Conservation (phyloP, 2,329 filamentous ascomycete species). For the Calonectria ilicicola region DNA sequence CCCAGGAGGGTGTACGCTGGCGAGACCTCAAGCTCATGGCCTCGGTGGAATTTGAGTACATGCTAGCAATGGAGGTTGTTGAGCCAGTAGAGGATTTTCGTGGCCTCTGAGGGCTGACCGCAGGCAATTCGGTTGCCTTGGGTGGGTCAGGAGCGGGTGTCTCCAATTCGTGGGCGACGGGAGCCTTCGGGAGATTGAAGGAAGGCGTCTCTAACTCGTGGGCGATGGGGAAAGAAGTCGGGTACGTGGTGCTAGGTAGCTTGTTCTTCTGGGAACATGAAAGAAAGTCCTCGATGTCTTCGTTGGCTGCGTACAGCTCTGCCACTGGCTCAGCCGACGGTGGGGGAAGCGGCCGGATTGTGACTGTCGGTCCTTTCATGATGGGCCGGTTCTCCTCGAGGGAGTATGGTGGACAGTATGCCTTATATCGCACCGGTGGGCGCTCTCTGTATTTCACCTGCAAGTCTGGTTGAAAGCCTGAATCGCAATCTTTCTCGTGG, state of each 20-base stretch:
- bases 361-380: constrained; percentile 39
- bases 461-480: neutral
- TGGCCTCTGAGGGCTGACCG: constrained; percentile 49
- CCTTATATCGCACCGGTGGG: neutral
- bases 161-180: constrained; percentile 48
- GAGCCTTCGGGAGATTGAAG: constrained; percentile 32
- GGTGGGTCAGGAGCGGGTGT: constrained; percentile 37
- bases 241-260: constrained; percentile 31
- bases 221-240: constrained; percentile 45
- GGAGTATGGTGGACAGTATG: neutral
- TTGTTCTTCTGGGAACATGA: constrained; percentile 24
- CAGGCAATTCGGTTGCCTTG: constrained; percentile 35
- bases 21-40: constrained; percentile 39
- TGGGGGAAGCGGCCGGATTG: constrained; percentile 36
- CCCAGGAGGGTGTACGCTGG: constrained; percentile 46
- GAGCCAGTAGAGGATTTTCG: constrained; percentile 49
- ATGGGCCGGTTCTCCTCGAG: neutral
- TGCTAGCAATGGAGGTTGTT: constrained; percentile 39
- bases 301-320: constrained; percentile 35
- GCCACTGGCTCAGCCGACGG: constrained; percentile 31
- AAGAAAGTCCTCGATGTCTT: constrained; percentile 33
- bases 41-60: constrained; percentile 37
- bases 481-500: neutral
- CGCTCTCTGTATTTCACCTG: neutral
- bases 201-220: constrained; percentile 46